phyloP scores from a whole-genome alignment of 1,284 basidiomycete genomes.

The Athelia psychrophila region DNA sequence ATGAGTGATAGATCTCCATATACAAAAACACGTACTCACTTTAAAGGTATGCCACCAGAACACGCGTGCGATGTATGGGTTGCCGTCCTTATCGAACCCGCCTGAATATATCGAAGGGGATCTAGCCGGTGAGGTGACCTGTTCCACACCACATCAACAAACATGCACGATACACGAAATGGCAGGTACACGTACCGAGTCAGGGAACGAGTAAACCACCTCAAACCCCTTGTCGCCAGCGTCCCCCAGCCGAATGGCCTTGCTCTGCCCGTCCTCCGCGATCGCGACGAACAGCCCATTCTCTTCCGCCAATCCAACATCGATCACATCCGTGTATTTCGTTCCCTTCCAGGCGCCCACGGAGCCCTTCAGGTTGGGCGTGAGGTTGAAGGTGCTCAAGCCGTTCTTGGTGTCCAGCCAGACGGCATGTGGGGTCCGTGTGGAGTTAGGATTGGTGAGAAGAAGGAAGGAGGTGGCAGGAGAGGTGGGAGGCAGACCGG shows the following conservation, averaged over 20 bases:
- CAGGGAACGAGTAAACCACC: constrained; percentile 55
- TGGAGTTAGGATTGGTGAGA: constrained; percentile 37
- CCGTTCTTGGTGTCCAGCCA: constrained; percentile 67
- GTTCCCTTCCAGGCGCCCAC: constrained; percentile 38
- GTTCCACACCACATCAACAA: constrained; percentile 2
- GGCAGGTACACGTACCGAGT: constrained; percentile 41
- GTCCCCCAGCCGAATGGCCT: constrained; percentile 47
- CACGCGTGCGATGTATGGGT: constrained; percentile 65
- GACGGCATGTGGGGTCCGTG: constrained; percentile 40
- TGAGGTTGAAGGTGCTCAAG: constrained; percentile 50
- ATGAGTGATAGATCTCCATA: constrained; percentile 1
- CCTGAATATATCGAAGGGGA: constrained; percentile 59
- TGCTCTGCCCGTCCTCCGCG: constrained; percentile 50
- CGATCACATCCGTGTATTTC: constrained; percentile 47
- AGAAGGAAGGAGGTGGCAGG: constrained; percentile 19
- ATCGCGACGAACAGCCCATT: constrained; percentile 53
- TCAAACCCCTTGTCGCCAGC: constrained; percentile 38
- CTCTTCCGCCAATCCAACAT: constrained; percentile 44
- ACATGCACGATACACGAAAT: constrained; percentile 3
- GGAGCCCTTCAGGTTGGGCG: constrained; percentile 51
- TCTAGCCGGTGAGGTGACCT: constrained; percentile 38
- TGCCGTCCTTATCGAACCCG: constrained; percentile 52
- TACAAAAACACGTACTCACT: constrained; percentile 36
- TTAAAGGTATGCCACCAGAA: constrained; percentile 66
- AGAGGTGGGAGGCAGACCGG: constrained; percentile 35